Evolutionary conservation across 306 rosid genomes (phyloP).

Genomic region (Gynostemma pentaphyllum): DNA sequence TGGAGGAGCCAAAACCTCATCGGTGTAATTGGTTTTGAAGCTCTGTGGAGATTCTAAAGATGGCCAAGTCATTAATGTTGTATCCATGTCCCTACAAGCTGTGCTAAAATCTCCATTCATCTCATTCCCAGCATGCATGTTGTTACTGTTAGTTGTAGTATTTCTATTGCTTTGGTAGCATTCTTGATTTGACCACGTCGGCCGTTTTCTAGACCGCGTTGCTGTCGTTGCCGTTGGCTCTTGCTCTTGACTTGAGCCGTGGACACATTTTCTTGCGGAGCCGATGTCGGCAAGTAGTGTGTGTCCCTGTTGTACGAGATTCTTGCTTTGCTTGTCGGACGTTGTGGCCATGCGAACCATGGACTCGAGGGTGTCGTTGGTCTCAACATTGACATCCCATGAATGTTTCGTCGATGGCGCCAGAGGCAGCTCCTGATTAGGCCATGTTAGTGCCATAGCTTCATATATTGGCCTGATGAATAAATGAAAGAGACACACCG

Average conservation of each 20-base stretch:
- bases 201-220: not conserved
- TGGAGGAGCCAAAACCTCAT: not conserved
- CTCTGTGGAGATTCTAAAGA: not conserved
- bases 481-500: not conserved
- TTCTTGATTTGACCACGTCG: not conserved
- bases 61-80: not conserved
- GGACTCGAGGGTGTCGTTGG: slow-evolving; percentile 4
- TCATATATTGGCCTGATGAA: not conserved
- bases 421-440: not conserved
- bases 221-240: too few relatives aligned
- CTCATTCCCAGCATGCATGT: too few relatives aligned
- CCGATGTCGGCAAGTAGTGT: too few relatives aligned
- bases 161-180: not conserved
- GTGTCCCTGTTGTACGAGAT: too few relatives aligned
- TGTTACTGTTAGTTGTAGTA: too few relatives aligned
- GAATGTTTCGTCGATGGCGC: not conserved
- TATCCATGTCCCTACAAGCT: not conserved
- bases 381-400: slow-evolving; percentile 2
- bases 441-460: not conserved
- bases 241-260: too few relatives aligned
- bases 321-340: too few relatives aligned
- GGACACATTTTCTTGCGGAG: too few relatives aligned
- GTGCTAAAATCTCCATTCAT: too few relatives aligned
- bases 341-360: not conserved
- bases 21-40: not conserved